These are phyloP conservation scores for Rhodocollybia butyracea DNA, from an alignment of 768 basidiomycete species.

Conservation along the genomic window DNA sequence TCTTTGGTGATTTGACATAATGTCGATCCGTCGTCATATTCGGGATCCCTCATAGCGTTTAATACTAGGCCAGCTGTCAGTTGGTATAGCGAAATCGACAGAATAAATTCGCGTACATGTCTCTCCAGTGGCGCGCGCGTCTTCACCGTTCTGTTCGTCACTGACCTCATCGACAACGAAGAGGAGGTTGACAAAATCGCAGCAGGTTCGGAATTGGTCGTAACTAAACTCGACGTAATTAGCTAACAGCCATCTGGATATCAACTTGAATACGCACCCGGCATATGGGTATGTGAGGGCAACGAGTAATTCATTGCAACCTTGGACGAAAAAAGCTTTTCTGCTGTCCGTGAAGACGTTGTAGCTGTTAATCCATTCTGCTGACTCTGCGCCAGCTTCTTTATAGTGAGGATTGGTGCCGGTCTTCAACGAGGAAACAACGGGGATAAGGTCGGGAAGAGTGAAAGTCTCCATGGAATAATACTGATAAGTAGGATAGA, in stretches of 20 bases:
- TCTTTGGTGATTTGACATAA: slow-evolving; percentile 60
- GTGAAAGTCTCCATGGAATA: no score
- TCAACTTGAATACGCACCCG: slow-evolving; percentile 49
- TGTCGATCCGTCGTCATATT: slow-evolving; percentile 53
- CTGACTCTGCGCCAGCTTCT: slow-evolving; percentile 52
- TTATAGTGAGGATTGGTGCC: slow-evolving; percentile 56
- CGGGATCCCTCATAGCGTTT: slow-evolving; percentile 47
- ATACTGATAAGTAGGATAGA: no score
- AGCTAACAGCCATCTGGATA: slow-evolving; percentile 42
- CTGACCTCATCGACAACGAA: slow-evolving; percentile 70
- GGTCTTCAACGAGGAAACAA: slow-evolving; percentile 42
- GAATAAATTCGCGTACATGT: slow-evolving; percentile 26
- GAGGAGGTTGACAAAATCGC: slow-evolving; percentile 44
- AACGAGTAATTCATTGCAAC: slow-evolving; percentile 58
- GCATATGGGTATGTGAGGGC: slow-evolving; percentile 62
- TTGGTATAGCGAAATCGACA: neutral
- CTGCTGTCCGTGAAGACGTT: slow-evolving; percentile 57
- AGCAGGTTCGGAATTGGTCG: slow-evolving; percentile 20
- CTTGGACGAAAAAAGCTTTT: slow-evolving; percentile 58
- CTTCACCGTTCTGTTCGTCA: slow-evolving; percentile 58
- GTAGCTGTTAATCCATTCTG: slow-evolving; percentile 61
- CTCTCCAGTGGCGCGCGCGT: slow-evolving; percentile 50
- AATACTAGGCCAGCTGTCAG: slow-evolving; percentile 17
- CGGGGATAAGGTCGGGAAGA: slow-evolving; percentile 57
- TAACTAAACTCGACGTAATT: slow-evolving; percentile 1